A percentile compares a stretch with the other conserved stretches of the same genome.
Conservation (phyloP, 768 basidiomycete genomes). For the Pleurotus tuoliensis region DNA sequence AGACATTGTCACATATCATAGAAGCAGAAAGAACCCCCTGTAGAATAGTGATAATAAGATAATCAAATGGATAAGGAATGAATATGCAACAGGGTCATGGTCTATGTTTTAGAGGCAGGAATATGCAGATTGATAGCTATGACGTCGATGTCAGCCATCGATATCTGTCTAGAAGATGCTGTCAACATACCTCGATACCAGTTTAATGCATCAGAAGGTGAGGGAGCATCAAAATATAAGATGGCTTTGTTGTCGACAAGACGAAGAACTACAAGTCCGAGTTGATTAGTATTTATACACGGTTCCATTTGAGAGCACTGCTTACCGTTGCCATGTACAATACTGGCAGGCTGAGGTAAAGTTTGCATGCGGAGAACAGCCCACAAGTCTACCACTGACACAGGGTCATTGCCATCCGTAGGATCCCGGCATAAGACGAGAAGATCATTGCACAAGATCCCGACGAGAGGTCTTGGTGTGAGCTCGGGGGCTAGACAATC, state of each 20-base stretch:
- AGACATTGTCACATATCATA: slow-evolving; percentile 6
- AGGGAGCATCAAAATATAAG: slow-evolving; percentile 82
- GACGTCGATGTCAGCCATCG: slow-evolving; percentile 2
- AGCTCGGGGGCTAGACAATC: slow-evolving; percentile 87
- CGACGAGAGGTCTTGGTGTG: slow-evolving; percentile 74
- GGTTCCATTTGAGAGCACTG: not conserved
- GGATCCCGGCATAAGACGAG: slow-evolving; percentile 89
- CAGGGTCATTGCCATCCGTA: slow-evolving; percentile 72
- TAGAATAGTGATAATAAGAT: slow-evolving; percentile 2
- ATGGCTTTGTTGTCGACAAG: slow-evolving; percentile 92
- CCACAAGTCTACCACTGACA: slow-evolving; percentile 85
- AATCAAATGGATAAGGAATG: slow-evolving; percentile 16
- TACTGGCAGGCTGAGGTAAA: slow-evolving; percentile 82
- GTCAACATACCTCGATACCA: slow-evolving; percentile 77
- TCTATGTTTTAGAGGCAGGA: slow-evolving; percentile 73
- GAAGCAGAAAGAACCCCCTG: not conserved
- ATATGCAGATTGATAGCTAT: slow-evolving; percentile 88
- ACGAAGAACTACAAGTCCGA: slow-evolving; percentile 54
- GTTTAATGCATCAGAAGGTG: slow-evolving; percentile 79
- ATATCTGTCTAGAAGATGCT: not conserved
- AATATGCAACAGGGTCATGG: slow-evolving; percentile 10
- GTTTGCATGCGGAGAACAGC: slow-evolving; percentile 96
- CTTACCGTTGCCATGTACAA: slow-evolving; percentile 81
- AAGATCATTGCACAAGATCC: slow-evolving; percentile 89
- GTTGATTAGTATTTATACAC: too few species aligned